phyloP scores from a whole-genome alignment of 2,329 filamentous ascomycete genomes.

The Trichoderma sp. region DNA sequence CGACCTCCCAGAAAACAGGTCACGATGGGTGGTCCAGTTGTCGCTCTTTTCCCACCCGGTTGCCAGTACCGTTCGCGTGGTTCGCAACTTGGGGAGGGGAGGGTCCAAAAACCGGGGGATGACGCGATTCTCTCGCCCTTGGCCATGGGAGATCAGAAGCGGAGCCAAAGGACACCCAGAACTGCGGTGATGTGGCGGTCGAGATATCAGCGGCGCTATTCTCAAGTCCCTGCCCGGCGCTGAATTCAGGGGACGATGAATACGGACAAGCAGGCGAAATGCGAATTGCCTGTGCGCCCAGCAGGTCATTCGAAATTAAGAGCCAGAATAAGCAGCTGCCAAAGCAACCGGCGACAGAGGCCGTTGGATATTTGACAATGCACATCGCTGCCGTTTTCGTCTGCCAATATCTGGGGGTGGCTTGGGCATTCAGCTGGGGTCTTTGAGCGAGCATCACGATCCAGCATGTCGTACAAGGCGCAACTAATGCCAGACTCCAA shows the following conservation, averaged over 20 bases:
- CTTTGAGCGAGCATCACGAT: conserved; percentile 10
- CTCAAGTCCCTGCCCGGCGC: conserved; percentile 5
- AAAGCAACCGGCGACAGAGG: neutral
- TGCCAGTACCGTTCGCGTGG: conserved; percentile 13
- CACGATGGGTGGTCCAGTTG: conserved; percentile 13
- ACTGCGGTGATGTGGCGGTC: neutral
- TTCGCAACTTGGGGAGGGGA: neutral
- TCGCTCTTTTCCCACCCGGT: neutral
- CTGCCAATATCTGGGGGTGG: conserved; percentile 1
- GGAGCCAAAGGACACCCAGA: neutral
- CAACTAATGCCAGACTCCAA: neutral
- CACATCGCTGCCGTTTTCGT: conserved; percentile 6
- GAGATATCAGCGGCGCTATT: conserved; percentile 5
- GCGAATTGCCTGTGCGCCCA: neutral
- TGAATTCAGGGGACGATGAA: conserved; percentile 5
- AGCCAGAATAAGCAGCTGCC: neutral
- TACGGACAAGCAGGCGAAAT: neutral
- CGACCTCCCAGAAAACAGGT: conserved; percentile 3
- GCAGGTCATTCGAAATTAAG: neutral
- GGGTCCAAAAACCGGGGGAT: conserved; percentile 10
- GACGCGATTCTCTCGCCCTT: conserved; percentile 1
- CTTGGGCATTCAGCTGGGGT: neutral
- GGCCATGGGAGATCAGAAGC: neutral
- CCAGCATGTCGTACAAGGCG: neutral
- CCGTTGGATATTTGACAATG: neutral